Evolutionary conservation across 208 protist genomes (phyloP).

Genomic region (Leishmania amazonensis): DNA sequence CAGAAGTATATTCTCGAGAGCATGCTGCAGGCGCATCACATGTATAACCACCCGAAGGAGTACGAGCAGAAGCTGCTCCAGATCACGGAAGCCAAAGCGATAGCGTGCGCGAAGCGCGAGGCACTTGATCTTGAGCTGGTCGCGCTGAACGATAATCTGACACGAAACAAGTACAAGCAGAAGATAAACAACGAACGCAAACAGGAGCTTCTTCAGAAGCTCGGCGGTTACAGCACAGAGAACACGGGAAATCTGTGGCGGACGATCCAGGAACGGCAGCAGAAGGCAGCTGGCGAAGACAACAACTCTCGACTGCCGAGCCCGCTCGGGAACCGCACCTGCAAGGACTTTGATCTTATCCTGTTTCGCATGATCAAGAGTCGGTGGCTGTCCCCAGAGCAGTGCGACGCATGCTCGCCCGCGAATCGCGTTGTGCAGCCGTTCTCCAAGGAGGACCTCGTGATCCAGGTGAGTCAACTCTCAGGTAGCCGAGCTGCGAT

Average conservation of each 20-base stretch:
- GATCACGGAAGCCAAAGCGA: constrained; percentile 39
- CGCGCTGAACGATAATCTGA: constrained; percentile 72
- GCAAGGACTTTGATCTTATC: constrained; percentile 76
- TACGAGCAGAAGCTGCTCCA: constrained; percentile 52
- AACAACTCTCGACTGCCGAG: constrained; percentile 51
- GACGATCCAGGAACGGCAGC: constrained; percentile 45
- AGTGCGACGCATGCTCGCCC: constrained; percentile 42
- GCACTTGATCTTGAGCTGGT: constrained; percentile 67
- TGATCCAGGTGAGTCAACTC: constrained; percentile 37
- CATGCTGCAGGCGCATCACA: constrained; percentile 52
- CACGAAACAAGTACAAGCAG: constrained; percentile 60
- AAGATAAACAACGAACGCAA: constrained; percentile 50
- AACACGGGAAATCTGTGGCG: constrained; percentile 44
- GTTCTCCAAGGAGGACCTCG: constrained; percentile 58
- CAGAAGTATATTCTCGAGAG: constrained; percentile 47
- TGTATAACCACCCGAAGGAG: constrained; percentile 60
- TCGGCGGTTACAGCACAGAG: constrained; percentile 37
- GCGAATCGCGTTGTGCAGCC: constrained; percentile 74
- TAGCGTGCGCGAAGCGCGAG: constrained; percentile 39
- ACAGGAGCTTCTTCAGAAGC: constrained; percentile 56
- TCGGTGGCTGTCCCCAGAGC: constrained; percentile 53
- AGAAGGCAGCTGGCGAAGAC: constrained; percentile 17
- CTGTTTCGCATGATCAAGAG: constrained; percentile 90
- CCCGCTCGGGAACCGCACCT: constrained; percentile 64
- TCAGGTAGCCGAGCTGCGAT: constrained; percentile 45